These are phyloP conservation scores for Tieghemiomyces parasiticus DNA, from an alignment of 192 early-diverging fungal species.

Conservation along the genomic window DNA sequence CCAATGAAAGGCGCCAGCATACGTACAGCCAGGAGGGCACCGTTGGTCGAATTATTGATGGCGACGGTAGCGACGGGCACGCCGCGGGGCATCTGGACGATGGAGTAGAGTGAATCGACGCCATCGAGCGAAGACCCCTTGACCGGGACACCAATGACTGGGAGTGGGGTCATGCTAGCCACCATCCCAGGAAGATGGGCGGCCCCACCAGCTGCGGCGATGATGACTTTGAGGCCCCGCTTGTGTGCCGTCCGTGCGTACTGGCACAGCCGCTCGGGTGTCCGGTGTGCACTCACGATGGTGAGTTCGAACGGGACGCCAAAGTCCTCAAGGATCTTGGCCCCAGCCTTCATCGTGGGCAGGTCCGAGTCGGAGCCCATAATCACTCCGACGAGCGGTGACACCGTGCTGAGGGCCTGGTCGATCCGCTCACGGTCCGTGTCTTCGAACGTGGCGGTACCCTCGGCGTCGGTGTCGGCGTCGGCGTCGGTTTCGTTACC, in stretches of 20 bases:
- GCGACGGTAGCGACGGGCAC: constrained; percentile 98
- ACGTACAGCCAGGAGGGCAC: constrained; percentile 82
- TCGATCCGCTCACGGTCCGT: constrained; percentile 18
- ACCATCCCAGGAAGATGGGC: constrained; percentile 99
- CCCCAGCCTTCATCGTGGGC: constrained; percentile 84
- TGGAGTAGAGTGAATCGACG: constrained; percentile 92
- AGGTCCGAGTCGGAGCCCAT: constrained; percentile 99
- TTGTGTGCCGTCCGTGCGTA: constrained; percentile 76
- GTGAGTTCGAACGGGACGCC: constrained; percentile 92
- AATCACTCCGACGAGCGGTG: constrained; percentile 90
- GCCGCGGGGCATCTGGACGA: constrained; percentile 99
- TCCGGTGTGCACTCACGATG: constrained; percentile 95
- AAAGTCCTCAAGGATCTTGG: constrained; percentile 75
- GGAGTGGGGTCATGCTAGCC: constrained; percentile 90
- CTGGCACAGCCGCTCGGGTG: constrained; percentile 81
- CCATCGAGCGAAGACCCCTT: constrained; percentile 86
- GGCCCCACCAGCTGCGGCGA: constrained; percentile 96
- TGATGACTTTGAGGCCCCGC: constrained; percentile 90
- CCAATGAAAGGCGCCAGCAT: constrained; percentile 74
- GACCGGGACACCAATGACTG: constrained; percentile 95
- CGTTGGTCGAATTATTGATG: constrained; percentile 96
- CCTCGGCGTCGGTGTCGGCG: constrained; percentile 13
- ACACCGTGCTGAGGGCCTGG: constrained; percentile 15
- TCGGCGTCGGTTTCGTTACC: constrained; percentile 15
- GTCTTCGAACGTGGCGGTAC: constrained; percentile 14